These are phyloP conservation scores for Mrakia hoshinonis DNA, from an alignment of 768 basidiomycete genomes.

Conservation along the genomic window DNA sequence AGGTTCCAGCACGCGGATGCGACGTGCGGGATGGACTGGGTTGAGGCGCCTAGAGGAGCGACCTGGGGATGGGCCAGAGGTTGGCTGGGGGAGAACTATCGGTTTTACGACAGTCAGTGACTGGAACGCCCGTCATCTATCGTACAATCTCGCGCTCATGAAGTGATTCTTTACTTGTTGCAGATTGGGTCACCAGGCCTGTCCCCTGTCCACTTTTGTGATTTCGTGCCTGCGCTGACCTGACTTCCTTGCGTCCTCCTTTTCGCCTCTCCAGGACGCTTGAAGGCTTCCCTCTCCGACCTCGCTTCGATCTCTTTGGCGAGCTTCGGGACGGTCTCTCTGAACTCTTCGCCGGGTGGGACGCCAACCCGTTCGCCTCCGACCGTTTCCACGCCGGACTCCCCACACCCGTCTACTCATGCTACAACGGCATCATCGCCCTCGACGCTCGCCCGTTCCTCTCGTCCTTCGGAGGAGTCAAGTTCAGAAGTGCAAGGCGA, in stretches of 20 bases:
- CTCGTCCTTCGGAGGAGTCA: neutral
- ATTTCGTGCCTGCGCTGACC: too few species aligned
- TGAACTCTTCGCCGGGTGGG: slow-evolving; percentile 27
- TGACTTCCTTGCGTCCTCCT: too few species aligned
- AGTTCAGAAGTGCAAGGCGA: slow-evolving; percentile 19
- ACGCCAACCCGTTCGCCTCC: slow-evolving; percentile 19
- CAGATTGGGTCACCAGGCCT: slow-evolving; percentile 28
- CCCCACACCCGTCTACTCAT: slow-evolving; percentile 25
- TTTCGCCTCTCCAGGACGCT: neutral
- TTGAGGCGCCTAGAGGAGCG: slow-evolving; percentile 3
- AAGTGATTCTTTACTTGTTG: neutral
- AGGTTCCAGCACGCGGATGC: slow-evolving; percentile 21
- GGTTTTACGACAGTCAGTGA: slow-evolving; percentile 28
- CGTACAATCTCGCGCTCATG: neutral
- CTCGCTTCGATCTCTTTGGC: slow-evolving; percentile 28
- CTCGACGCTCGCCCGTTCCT: slow-evolving; percentile 23
- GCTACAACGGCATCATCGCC: slow-evolving; percentile 26
- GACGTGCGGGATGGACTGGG: slow-evolving; percentile 25
- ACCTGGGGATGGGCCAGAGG: slow-evolving; percentile 23
- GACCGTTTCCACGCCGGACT: slow-evolving; percentile 19
- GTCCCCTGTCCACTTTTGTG: neutral
- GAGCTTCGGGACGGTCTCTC: slow-evolving; percentile 26
- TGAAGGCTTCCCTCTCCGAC: slow-evolving; percentile 29
- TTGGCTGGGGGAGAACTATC: slow-evolving; percentile 14
- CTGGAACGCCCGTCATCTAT: neutral